Evolutionary conservation across 2,329 filamentous ascomycete species (phyloP), one percentile per base, ranked within the genome.

Genomic region (Chaetomiaceae sp.): DNA sequence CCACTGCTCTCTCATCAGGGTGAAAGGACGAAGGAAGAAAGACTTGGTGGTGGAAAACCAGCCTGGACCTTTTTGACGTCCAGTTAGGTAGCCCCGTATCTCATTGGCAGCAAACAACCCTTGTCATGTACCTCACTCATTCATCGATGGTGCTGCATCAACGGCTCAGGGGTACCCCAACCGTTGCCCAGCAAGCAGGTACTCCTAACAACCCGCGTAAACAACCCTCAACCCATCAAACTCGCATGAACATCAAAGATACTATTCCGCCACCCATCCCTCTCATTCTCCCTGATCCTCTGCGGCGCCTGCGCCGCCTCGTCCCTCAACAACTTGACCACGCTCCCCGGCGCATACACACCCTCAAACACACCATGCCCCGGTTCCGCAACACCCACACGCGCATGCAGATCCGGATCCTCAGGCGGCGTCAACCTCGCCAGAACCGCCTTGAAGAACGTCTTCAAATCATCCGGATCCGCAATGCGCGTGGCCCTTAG

Each of bases 321-420:
- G 59, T 91, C 85, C 60, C 92, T 82, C 89, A 90, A 96, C n/a
- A 95, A 70, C 71, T 88, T 91, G 47, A 94, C 88, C 23, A 96
- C 74, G 68, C 91, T 96, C 0, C 90, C 91, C 0, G 92, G 92
- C 1, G 92, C 86, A 71, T 96, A 96, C 1, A 90, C 81, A 4
- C 87, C 89, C 61, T 84, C 83, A 74, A 97, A 97, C 0, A 92
- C 73, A 11, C 79, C 80, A 4, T 62, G 53, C 3, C 76, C 76
- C 6, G 76, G 75, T 59, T 73, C 66, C 22, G 80, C 79, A 9
- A 95, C 73, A 1, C 90, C 90, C 15, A 95, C 74, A 2, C 88
- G 75, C 1, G 85, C 77, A 59, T 94, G 86, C 1, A 95, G 62
- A 67, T 95, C 88, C 1, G 89, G 85, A 66, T 94, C 85, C 1